Conservation (phyloP, 345 rosid species). For the Turritis glabra region DNA sequence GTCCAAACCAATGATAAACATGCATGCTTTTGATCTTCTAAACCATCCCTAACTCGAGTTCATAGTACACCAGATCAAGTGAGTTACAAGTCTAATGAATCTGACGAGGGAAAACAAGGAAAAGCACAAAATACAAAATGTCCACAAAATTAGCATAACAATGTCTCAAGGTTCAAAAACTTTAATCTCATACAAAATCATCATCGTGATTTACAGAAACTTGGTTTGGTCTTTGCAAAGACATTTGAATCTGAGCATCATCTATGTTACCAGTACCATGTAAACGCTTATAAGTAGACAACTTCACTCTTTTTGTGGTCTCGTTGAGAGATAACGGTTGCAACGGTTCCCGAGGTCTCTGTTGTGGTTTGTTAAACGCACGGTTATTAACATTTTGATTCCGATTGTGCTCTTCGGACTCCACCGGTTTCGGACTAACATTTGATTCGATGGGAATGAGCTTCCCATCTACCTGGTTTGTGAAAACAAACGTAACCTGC, state of each 20-base stretch:
- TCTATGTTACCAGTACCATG: conserved; percentile 29
- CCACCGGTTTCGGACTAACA: conserved; percentile 40
- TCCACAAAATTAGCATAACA: background rate
- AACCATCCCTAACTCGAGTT: background rate
- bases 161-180: background rate
- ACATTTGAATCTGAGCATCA: conserved; percentile 27
- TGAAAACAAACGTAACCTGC: conserved; percentile 88
- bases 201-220: conserved; percentile 44
- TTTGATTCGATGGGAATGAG: conserved; percentile 77
- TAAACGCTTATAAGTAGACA: conserved; percentile 40
- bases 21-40: background rate
- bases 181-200: conserved; percentile 47
- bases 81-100: background rate
- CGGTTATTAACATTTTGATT: conserved; percentile 37
- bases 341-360: conserved; percentile 41
- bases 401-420: conserved; percentile 19
- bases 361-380: conserved; percentile 42
- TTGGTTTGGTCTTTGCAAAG: conserved; percentile 46
- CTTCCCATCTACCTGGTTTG: conserved; percentile 94
- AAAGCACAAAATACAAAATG: background rate
- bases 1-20: background rate
- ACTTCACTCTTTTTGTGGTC: conserved; percentile 27
- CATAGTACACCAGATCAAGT: background rate
- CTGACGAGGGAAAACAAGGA: background rate
- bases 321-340: conserved; percentile 34